Base-by-base conservation (phyloP, 164 flowering plant genomes). In the Vitis cinerea region DNA sequence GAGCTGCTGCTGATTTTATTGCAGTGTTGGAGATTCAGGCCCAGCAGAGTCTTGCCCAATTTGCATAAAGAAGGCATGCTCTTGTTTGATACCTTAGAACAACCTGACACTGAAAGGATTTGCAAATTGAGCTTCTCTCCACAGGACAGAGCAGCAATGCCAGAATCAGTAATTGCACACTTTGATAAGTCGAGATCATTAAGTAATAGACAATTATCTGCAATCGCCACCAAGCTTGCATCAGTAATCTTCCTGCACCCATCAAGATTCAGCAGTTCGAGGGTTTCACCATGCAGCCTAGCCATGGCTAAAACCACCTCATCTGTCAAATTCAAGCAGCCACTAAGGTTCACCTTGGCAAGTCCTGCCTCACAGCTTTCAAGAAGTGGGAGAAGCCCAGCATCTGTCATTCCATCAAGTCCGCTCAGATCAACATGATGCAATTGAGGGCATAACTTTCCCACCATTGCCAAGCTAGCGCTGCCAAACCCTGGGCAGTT, bases 11-110 rank as follows among this genome's bases (percentile, higher is more conserved):
- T 83, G 67, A 92, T 76, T 48, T 83, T 68, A 65, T 73, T 77
- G 83, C 97, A 92, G 54, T 79, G 73, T 71, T 85, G 88, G 59
- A 92, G 85, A 66, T 90, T 92, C 86, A 92, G 77, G 0, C 97
- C 95, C 53, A 86, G 64, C 7, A 92, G 77, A n/a, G 83, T 83
- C 61, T 70, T 62, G 3, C 90, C 90, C 77, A 92, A 50, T 53
- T 82, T 78, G 48, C 67, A 70, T 54, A 92, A 79, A 67, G 63
- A 78, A 10, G 86, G 79, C 66, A 84, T 3, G 69, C 89, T 84
- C 75, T 72, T 77, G 74, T 79, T 77, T 48, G 92, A 78, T 48
- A 87, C 63, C 63, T 55, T 67, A 6, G 84, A 79, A 73, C 94
- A 89, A 11, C 89, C 85, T 3, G 94, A 81, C 10, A 89, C 14